phyloP scores from a whole-genome alignment of 2,329 filamentous ascomycete species.

The Lecanicillium sp. region DNA sequence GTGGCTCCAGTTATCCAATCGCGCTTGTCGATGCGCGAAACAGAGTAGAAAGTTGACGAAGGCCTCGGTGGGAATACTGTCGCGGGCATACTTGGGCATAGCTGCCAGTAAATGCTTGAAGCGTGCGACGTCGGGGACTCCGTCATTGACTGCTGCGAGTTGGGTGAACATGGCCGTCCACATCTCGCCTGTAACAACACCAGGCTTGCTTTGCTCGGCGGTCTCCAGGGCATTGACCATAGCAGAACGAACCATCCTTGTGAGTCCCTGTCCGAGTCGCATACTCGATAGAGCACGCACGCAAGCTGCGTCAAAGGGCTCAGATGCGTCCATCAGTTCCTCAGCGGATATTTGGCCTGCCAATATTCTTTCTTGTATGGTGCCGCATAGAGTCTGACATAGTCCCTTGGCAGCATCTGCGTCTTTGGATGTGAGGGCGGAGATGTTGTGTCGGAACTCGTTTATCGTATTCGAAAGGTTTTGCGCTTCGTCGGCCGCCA shows the following conservation, averaged over 20 bases:
- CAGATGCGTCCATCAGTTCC: slow-evolving; percentile 1
- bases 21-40: neutral
- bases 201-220: neutral
- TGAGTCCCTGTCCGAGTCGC: neutral
- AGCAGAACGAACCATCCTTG: slow-evolving; percentile 1
- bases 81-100: neutral
- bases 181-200: slow-evolving; percentile 4
- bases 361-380: slow-evolving; percentile 1
- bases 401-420: neutral
- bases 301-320: slow-evolving; percentile 1
- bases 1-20: neutral
- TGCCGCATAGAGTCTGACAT: neutral
- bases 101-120: neutral
- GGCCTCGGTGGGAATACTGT: neutral
- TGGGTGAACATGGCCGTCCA: slow-evolving; percentile 9
- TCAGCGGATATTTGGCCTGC: neutral
- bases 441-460: neutral
- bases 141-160: neutral
- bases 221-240: neutral
- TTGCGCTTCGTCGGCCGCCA: neutral
- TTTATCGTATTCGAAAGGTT: neutral
- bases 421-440: neutral
- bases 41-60: neutral
- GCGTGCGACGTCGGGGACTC: slow-evolving; percentile 8
- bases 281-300: neutral